phyloP scores from a whole-genome alignment of 345 rosid species.

The Gossypium anomalum region DNA sequence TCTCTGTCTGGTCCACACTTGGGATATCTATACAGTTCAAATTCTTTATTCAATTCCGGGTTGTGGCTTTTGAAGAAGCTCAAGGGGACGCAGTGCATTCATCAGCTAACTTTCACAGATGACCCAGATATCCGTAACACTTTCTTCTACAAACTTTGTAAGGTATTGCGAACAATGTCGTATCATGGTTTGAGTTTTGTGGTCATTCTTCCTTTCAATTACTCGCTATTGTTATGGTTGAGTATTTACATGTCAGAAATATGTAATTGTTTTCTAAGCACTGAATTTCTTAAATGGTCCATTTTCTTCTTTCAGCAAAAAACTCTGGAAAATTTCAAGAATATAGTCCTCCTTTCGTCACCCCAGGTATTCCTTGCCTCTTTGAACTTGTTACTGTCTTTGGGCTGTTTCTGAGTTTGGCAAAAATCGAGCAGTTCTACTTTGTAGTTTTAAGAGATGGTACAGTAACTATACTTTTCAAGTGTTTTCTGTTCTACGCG shows the following conservation, averaged over 20 bases:
- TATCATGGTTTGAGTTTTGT: neutral
- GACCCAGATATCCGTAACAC: slow-evolving; percentile 71
- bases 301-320: slow-evolving; percentile 57
- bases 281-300: slow-evolving; percentile 20
- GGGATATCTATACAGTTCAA: slow-evolving; percentile 91
- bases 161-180: slow-evolving; percentile 38
- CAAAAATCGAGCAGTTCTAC: neutral
- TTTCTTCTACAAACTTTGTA: slow-evolving; percentile 77
- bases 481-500: neutral
- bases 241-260: neutral
- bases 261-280: neutral
- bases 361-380: slow-evolving; percentile 66
- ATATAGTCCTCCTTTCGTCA: slow-evolving; percentile 73
- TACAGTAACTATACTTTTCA: neutral
- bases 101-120: slow-evolving; percentile 96
- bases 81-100: slow-evolving; percentile 85
- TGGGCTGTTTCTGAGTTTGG: neutral
- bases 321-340: slow-evolving; percentile 74
- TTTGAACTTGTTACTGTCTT: neutral
- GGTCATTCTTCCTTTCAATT: neutral
- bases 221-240: neutral
- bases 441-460: neutral
- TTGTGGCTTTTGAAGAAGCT: slow-evolving; percentile 89
- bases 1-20: slow-evolving; percentile 93
- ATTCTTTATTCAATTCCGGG: slow-evolving; percentile 90